These are phyloP conservation scores for Scolecobasidium constrictum DNA, from an alignment of 2,329 filamentous ascomycete genomes.

Conservation along the genomic window DNA sequence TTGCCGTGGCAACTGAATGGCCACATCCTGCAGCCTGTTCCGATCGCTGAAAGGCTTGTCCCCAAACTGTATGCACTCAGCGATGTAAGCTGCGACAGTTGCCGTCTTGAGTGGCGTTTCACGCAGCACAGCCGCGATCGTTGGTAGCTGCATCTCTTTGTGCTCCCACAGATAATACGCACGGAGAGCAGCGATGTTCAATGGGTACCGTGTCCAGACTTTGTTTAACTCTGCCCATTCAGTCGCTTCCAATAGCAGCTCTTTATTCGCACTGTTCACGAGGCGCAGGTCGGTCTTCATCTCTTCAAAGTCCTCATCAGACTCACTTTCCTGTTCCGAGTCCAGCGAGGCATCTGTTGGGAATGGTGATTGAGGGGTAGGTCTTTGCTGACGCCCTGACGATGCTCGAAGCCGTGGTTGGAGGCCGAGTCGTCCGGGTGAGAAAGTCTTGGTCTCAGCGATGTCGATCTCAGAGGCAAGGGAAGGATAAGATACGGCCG, in stretches of 20 bases:
- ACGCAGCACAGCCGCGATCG: constrained; percentile 46
- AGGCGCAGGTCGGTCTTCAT: neutral
- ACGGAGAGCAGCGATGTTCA: constrained; percentile 30
- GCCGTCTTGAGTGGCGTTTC: constrained; percentile 45
- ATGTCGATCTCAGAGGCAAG: too few species aligned
- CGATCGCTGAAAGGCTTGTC: constrained; percentile 36
- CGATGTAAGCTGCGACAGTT: constrained; percentile 50
- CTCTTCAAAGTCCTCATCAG: neutral
- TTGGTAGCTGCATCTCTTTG: constrained; percentile 34
- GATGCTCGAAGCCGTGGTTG: too few species aligned
- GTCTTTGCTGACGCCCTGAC: too few species aligned
- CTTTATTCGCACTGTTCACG: neutral
- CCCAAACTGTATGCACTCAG: constrained; percentile 43
- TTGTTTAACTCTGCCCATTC: neutral
- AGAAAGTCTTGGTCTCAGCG: too few species aligned
- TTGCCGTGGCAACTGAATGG: neutral
- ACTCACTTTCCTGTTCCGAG: neutral
- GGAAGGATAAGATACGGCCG: too few species aligned
- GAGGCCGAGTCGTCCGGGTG: too few species aligned
- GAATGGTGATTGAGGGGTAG: too few species aligned
- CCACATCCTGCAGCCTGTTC: constrained; percentile 14
- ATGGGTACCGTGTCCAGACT: neutral
- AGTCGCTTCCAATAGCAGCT: neutral
- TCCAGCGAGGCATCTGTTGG: neutral
- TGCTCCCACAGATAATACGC: constrained; percentile 58